A percentile compares a stretch with the other conserved stretches of the same genome.
phyloP scores from a whole-genome alignment of 371 early-diverging fungal species.

The Dinochytrium kinnereticum region DNA sequence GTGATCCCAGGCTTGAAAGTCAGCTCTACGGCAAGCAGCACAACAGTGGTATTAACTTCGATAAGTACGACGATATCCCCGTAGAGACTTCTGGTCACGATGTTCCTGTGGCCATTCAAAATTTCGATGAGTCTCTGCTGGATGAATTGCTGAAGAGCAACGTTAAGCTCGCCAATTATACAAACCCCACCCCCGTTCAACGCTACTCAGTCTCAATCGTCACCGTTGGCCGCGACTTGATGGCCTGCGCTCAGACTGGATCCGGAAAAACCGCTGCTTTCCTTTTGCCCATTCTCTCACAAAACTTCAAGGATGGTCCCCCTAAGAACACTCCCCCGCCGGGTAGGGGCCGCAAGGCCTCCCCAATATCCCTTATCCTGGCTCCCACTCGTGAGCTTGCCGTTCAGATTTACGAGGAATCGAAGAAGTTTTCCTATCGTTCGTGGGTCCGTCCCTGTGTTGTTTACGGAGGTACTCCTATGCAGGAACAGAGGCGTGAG shows the following conservation, averaged over 20 bases:
- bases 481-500: conserved; percentile 54
- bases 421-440: conserved; percentile 75
- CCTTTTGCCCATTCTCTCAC: conserved; percentile 63
- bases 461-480: conserved; percentile 63
- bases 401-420: conserved; percentile 87
- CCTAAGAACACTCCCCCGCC: conserved; percentile 21
- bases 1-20: conserved; percentile 76
- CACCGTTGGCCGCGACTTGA: conserved; percentile 70
- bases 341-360: conserved; percentile 43
- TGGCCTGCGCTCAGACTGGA: conserved; percentile 52
- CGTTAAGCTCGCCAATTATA: conserved; percentile 89
- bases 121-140: conserved; percentile 71
- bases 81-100: conserved; percentile 88
- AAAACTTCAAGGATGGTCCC: conserved; percentile 59
- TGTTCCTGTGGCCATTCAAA: conserved; percentile 71
- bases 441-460: conserved; percentile 68
- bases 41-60: conserved; percentile 93
- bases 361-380: conserved; percentile 54
- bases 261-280: conserved; percentile 68
- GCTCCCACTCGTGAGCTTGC: conserved; percentile 95
- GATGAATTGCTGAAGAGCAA: conserved; percentile 89
- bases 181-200: conserved; percentile 95
- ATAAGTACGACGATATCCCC: conserved; percentile 96
- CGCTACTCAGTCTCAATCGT: conserved; percentile 92
- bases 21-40: conserved; percentile 74